Conservation (phyloP, 2,329 filamentous ascomycete genomes). For the Colletotrichum costaricense region DNA sequence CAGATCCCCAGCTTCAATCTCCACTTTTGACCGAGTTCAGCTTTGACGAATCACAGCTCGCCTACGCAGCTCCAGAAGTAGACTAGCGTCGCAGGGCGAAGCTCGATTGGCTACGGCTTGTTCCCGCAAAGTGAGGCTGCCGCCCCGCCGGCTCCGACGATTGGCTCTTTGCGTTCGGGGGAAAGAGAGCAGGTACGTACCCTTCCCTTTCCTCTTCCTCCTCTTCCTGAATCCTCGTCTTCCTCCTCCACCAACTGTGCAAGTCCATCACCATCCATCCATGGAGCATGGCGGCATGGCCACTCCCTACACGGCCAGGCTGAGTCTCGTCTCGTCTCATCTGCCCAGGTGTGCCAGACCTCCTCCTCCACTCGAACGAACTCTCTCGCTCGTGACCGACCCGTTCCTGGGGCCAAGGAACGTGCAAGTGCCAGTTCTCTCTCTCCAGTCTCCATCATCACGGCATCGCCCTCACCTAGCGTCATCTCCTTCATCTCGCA, state of each 20-base stretch:
- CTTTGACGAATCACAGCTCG: neutral
- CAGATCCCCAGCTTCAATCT: neutral
- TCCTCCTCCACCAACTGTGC: neutral
- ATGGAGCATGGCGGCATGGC: neutral
- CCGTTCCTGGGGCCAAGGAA: neutral
- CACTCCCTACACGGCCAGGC: neutral
- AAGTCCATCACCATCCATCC: neutral
- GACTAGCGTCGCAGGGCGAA: conserved; percentile 15
- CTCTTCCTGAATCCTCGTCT: neutral
- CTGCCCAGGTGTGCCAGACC: neutral
- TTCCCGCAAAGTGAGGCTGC: conserved; percentile 35
- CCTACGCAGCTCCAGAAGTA: neutral
- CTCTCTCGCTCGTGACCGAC: neutral
- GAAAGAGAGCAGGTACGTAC: neutral
- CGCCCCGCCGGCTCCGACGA: conserved; percentile 16
- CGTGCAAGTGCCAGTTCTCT: neutral
- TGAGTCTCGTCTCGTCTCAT: conserved; percentile 17
- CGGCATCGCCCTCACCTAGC: neutral
- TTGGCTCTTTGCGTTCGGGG: conserved; percentile 23
- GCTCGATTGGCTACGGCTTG: conserved; percentile 28
- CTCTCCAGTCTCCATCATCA: neutral
- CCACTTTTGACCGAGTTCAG: neutral
- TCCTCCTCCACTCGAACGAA: conserved; percentile 9
- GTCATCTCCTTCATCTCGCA: neutral
- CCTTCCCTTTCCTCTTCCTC: neutral